These are phyloP conservation scores for Nyssa sinensis DNA, from an alignment of 148 eudicot genomes.

Conservation along the genomic window DNA sequence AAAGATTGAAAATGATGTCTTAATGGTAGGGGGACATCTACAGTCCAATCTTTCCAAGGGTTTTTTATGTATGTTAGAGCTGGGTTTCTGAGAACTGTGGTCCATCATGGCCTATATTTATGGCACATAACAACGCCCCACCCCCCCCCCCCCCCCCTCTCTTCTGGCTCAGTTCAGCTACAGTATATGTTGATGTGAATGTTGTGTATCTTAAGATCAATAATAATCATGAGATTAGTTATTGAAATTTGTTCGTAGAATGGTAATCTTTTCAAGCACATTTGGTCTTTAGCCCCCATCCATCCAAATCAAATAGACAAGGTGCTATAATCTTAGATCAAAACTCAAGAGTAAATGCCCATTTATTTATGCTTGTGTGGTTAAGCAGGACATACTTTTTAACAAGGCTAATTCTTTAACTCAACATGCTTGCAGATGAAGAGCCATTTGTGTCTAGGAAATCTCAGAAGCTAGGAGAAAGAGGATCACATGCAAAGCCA, in stretches of 20 bases:
- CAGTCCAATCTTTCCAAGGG: neutral
- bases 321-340: neutral
- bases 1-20: neutral
- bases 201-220: neutral
- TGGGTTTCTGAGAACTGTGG: neutral
- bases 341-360: neutral
- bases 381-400: neutral
- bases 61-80: no score
- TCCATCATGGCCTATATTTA: neutral
- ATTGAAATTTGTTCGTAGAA: neutral
- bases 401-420: neutral
- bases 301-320: neutral
- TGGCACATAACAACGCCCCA: no score
- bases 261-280: neutral
- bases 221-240: neutral
- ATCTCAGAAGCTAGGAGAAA: conserved; percentile 44
- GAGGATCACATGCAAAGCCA: conserved; percentile 23
- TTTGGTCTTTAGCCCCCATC: neutral
- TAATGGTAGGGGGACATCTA: neutral
- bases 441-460: conserved; percentile 40
- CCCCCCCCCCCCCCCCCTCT: no score
- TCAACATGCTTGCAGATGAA: conserved; percentile 44
- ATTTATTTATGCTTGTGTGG: neutral
- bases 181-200: neutral
- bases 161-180: neutral